A percentile compares a stretch with the other conserved stretches of the same genome.
These are phyloP conservation scores for Udeniomyces megalosporus DNA, from an alignment of 768 basidiomycete species.

Conservation along the genomic window DNA sequence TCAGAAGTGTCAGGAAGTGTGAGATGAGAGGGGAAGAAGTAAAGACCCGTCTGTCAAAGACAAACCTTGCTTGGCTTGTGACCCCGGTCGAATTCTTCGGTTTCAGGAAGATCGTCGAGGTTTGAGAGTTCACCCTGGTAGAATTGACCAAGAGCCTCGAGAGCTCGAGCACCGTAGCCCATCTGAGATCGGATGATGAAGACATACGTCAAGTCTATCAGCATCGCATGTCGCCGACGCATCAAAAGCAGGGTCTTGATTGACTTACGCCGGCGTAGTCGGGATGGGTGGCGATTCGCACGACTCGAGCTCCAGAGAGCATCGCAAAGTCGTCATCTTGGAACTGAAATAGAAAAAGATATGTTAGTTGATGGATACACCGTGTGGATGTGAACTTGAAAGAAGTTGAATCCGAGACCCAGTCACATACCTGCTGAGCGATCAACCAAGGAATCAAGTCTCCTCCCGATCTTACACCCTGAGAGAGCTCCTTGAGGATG, in stretches of 20 bases:
- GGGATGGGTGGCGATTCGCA: conserved; percentile 87
- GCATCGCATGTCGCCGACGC: too few species aligned
- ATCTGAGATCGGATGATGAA: conserved; percentile 41
- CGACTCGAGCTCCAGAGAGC: conserved; percentile 77
- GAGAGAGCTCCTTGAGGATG: conserved; percentile 68
- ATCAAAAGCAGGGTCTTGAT: too few species aligned
- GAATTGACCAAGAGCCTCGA: conserved; percentile 72
- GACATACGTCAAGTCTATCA: not conserved
- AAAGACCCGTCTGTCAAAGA: not conserved
- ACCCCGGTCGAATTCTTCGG: conserved; percentile 30
- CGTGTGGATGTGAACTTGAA: not conserved
- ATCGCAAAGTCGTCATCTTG: conserved; percentile 87
- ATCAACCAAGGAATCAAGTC: conserved; percentile 98
- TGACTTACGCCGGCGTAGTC: conserved; percentile 78
- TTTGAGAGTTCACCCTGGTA: conserved; percentile 87
- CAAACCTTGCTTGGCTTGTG: conserved; percentile 12
- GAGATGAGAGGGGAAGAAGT: not conserved
- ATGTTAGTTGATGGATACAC: not conserved
- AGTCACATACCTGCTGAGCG: conserved; percentile 42
- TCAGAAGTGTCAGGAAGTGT: not conserved
- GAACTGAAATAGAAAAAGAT: conserved; percentile 44
- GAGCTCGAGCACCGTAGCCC: conserved; percentile 85
- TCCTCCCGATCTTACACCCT: conserved; percentile 72
- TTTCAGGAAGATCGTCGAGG: conserved; percentile 48
- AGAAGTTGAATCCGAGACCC: not conserved